These are phyloP conservation scores for Mycena floridula DNA, from an alignment of 768 basidiomycete genomes.

Conservation along the genomic window DNA sequence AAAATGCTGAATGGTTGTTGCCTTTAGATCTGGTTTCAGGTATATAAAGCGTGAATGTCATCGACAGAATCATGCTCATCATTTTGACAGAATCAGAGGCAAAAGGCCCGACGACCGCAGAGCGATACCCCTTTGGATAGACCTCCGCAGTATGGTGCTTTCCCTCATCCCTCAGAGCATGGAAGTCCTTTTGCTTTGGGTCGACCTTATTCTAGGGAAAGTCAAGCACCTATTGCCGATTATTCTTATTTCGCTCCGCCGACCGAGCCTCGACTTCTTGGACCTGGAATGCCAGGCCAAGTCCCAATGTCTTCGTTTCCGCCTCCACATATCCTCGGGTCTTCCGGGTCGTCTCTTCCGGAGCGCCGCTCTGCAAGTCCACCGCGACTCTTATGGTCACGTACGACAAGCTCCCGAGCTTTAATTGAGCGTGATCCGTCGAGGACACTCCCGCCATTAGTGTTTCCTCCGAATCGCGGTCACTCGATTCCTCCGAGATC, in stretches of 20 bases:
- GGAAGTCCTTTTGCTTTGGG: slow-evolving; percentile 2
- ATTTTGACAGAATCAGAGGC: slow-evolving; percentile 91
- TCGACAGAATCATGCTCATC: no score
- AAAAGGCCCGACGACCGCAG: slow-evolving; percentile 77
- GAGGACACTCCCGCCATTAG: slow-evolving; percentile 28
- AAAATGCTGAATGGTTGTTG: slow-evolving; percentile 6
- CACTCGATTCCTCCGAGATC: slow-evolving; percentile 15
- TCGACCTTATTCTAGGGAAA: not conserved
- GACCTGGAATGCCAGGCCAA: slow-evolving; percentile 49
- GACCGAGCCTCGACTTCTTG: slow-evolving; percentile 37
- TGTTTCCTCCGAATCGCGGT: slow-evolving; percentile 9
- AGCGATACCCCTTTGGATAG: slow-evolving; percentile 44
- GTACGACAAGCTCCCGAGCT: not conserved
- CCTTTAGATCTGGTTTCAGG: slow-evolving; percentile 85
- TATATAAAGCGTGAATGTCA: slow-evolving; percentile 20
- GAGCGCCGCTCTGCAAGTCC: slow-evolving; percentile 4
- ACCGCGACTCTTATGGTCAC: not conserved
- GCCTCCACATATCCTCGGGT: no score
- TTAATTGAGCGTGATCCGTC: slow-evolving; percentile 20
- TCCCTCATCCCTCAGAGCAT: slow-evolving; percentile 36
- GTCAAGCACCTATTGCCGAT: no score
- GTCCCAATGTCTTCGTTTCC: slow-evolving; percentile 15
- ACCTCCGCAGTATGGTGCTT: slow-evolving; percentile 60
- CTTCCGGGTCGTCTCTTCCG: not conserved
- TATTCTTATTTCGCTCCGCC: no score